Base-by-base conservation (phyloP, 352 stramenopile genomes). In the Globisporangium emineosum region DNA sequence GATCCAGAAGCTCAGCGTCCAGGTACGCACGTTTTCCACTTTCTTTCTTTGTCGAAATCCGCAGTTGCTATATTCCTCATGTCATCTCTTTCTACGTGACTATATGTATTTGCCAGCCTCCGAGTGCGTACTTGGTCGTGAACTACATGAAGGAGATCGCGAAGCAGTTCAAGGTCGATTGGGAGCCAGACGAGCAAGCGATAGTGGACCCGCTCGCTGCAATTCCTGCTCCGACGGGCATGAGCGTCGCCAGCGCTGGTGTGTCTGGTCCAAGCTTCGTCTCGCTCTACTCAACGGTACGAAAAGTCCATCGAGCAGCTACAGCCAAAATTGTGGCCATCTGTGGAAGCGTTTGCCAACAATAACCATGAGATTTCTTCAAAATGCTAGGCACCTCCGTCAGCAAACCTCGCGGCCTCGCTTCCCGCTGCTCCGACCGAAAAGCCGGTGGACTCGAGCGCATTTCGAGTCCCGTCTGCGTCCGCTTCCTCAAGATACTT, bases 131-230 rank as follows among this genome's bases (percentile, higher is more conserved):
- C 59, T 66, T 98, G 9, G 95, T 98, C 21, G 88, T 98, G 30
- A 97, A 95, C 25, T 98, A 98, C 80, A 90, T 99, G 78, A 97
- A 98, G 52, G 91, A 96, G 67, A 98, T 98, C 71, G 92, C 93
- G 7, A 97, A 98, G 62, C 88, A 98, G 67, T 97, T 96, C 70
- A 89, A 97, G 13, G 90, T 99, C n/a, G 73, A 96, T 51, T 99
- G 95, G 93, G 91, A 96, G 32, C 91, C 91, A 4, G 78, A 91
- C 17, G 83, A 96, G 66, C 62, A 71, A 0, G 72, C 78, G 57
- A 87, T 97, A 64, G 66, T 77, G 6, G 85, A 97, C 62, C 84
- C 85, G 19, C 68, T 96, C 6, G 86, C 85, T 35, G 89, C 93
- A 10, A 98, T 98, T 72, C 82, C 86, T 32, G 90, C 93, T 33